These are phyloP conservation scores for Ophiosphaerella korrae DNA, from an alignment of 2,329 filamentous ascomycete genomes.

Conservation along the genomic window DNA sequence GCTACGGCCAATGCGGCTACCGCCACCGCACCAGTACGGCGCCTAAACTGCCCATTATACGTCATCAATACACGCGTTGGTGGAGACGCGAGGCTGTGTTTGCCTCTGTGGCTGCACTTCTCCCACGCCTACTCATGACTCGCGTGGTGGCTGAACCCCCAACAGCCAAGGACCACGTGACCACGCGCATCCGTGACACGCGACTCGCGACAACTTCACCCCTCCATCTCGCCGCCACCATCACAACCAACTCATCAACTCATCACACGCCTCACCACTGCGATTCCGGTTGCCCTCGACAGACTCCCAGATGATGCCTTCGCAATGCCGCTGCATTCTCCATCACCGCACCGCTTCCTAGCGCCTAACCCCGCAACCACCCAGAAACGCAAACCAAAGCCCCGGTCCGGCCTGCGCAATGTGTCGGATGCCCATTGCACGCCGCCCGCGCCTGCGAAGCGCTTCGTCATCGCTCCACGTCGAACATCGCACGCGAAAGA, in stretches of 20 bases:
- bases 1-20: no score
- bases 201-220: slow-evolving; percentile 8
- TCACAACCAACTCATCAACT: not conserved
- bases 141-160: no score
- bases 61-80: no score
- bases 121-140: no score
- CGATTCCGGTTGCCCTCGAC: not conserved
- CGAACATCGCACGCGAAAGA: slow-evolving; percentile 7
- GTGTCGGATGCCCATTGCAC: slow-evolving; percentile 18
- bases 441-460: slow-evolving; percentile 36
- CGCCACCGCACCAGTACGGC: no score
- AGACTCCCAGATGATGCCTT: slow-evolving; percentile 8
- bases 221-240: slow-evolving; percentile 4
- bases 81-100: no score
- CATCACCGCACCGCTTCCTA: slow-evolving; percentile 44
- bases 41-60: no score
- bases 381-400: slow-evolving; percentile 26
- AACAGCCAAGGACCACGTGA: not conserved
- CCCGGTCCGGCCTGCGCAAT: slow-evolving; percentile 32
- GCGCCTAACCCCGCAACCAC: slow-evolving; percentile 21
- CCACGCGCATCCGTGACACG: slow-evolving; percentile 13
- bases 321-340: slow-evolving; percentile 34
- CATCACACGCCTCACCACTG: not conserved
- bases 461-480: slow-evolving; percentile 35
- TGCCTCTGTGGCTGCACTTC: no score